A percentile compares a stretch with the other conserved stretches of the same genome.
These are phyloP conservation scores for Annulohypoxylon moriforme DNA, from an alignment of 495 filamentous ascomycete genomes.

Conservation along the genomic window DNA sequence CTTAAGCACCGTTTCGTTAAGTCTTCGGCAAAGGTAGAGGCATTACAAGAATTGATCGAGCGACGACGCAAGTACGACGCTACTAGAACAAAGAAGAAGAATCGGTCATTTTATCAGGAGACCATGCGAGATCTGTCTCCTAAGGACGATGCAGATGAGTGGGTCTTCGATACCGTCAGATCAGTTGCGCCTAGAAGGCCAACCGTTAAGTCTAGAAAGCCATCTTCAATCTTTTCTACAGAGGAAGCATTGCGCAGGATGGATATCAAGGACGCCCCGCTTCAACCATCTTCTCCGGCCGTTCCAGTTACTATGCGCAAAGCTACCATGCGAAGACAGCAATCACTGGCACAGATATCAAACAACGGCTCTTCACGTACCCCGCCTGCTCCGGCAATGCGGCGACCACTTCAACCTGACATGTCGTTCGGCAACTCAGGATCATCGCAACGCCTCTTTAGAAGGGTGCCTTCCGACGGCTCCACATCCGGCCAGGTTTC, in stretches of 20 bases:
- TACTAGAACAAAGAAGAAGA: slow-evolving; percentile 66
- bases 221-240: slow-evolving; percentile 60
- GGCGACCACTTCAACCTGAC: slow-evolving; percentile 82
- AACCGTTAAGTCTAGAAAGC: slow-evolving; percentile 63
- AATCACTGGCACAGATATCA: slow-evolving; percentile 61
- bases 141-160: slow-evolving; percentile 81
- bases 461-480: slow-evolving; percentile 79
- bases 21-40: slow-evolving; percentile 83
- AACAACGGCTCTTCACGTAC: slow-evolving; percentile 57
- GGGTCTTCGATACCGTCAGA: slow-evolving; percentile 98
- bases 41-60: slow-evolving; percentile 86
- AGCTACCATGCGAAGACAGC: slow-evolving; percentile 63
- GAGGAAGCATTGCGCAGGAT: slow-evolving; percentile 70
- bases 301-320: slow-evolving; percentile 60
- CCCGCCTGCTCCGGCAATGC: slow-evolving; percentile 64
- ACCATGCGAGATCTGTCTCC: slow-evolving; percentile 80
- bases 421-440: slow-evolving; percentile 90
- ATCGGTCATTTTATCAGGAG: slow-evolving; percentile 89
- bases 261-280: slow-evolving; percentile 67
- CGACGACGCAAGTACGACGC: slow-evolving; percentile 83
- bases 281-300: slow-evolving; percentile 62
- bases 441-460: slow-evolving; percentile 89
- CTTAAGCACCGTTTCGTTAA: slow-evolving; percentile 89
- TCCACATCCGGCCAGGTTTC: slow-evolving; percentile 56
- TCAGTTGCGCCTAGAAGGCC: slow-evolving; percentile 59